Base-by-base conservation (phyloP, 1,284 basidiomycete species). In the Tilletia setariae region DNA sequence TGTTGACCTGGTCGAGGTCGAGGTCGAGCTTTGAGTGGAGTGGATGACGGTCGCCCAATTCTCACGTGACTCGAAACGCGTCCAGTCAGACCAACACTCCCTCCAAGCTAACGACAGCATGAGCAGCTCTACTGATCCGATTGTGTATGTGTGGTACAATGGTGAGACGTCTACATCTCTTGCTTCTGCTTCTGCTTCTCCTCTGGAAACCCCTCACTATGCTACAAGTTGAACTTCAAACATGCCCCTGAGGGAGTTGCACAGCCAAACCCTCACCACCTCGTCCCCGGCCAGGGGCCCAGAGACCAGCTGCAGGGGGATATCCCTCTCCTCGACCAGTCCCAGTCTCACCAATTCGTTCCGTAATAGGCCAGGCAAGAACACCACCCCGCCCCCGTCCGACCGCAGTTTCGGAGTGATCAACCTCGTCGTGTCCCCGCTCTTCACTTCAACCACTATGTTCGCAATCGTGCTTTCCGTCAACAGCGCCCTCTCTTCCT, bases 381-480 rank as follows among this genome's bases (percentile, higher is more conserved):
- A 61, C 2, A 19, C 28, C 56, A 61, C 28, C 28, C 19, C 11
- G 19, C 7, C 7, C 46, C n/a, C 51, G 6, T 49, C 46, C 46
- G 19, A 4, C 16, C 46, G 46, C 46, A 49, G 46, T 23, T 7
- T 23, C 23, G 56, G 56, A 25, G 56, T 61, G 28, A 61, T 4
- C 30, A 61, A 35, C 28, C 35, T 61, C 15, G 56, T 61, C 56
- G 6, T 32, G 25, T 15, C 56, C 56, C 35, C 35, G 56, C 32
- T 40, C 13, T n/a, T 25, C 2, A 61, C 56, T 32, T 61, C 56
- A 9, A 61, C 25, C 2, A 61, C 16, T 4, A 61, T 35, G 21
- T 61, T 61, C 25, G 56, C 56, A 30, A 61, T 61, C 11, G 56
- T 32, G 15, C 56, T 61, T n/a, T 61, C 56, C 25, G 56, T 61